Evolutionary conservation across 305 asterid genomes (phyloP).

Genomic region (Plantago coronopus): DNA sequence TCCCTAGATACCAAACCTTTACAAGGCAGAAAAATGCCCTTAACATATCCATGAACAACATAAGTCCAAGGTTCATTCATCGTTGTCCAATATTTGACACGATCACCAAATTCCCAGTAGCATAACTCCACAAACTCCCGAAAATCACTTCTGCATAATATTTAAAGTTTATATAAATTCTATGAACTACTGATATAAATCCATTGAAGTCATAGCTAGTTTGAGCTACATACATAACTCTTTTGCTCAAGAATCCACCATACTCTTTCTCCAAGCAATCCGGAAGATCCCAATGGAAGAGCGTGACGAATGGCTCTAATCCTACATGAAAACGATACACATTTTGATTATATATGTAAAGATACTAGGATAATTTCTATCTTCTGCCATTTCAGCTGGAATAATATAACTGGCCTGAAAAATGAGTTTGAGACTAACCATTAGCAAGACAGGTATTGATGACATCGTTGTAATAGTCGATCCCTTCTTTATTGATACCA

Average conservation of each 20-base stretch:
- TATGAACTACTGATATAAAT: neutral
- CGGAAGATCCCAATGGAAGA: constrained; percentile 47
- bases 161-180: neutral
- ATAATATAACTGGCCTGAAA: too few relatives aligned
- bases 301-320: constrained; percentile 30
- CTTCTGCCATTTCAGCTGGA: too few relatives aligned
- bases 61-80: constrained; percentile 53
- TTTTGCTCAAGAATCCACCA: constrained; percentile 29
- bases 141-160: constrained; percentile 26
- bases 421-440: constrained; percentile 18
- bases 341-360: too few relatives aligned
- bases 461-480: constrained; percentile 31
- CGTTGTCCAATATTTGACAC: constrained; percentile 52
- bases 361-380: too few relatives aligned
- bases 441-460: constrained; percentile 30
- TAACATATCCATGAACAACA: constrained; percentile 35
- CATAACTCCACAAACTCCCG: constrained; percentile 43
- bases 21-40: constrained; percentile 39
- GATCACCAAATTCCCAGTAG: constrained; percentile 49
- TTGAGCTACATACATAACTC: constrained; percentile 25
- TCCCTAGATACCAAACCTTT: constrained; percentile 26
- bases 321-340: constrained; percentile 7
- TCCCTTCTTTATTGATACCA: constrained; percentile 35
- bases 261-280: constrained; percentile 32
- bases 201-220: neutral